Evolutionary conservation across 1,284 basidiomycete genomes (phyloP), one percentile per base, ranked within the genome.

Genomic region (Megacollybia platyphylla): DNA sequence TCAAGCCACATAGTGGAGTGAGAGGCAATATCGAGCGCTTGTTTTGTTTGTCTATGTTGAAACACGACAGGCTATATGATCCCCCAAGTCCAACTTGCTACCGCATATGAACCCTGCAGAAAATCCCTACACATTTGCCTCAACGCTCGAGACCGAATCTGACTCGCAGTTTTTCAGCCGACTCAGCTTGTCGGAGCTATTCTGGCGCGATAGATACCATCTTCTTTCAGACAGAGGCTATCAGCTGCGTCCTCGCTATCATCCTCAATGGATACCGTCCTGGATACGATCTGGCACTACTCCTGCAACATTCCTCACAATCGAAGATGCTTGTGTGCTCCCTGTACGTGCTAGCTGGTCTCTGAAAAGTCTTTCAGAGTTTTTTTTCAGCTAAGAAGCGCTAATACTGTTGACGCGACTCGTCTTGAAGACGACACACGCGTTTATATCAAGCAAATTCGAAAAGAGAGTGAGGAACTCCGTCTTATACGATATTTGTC

Each of bases 221-320:
- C 55, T 53, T 46, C 47, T 60, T 3, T 39, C 48, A 29, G 44
- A 53, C 17, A 46, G 42, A 20, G 59, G 60, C 6, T 59, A 57
- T 40, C 49, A 51, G 44, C 44, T 62, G 8, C 55, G 60, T 3
- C 53, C 56, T 5, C 52, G 59, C 6, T 62, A 56, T 45, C 49
- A 50, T 26, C 56, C 54, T 1, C 49, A 46, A 4, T 62, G 60
- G 59, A 49, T 44, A 5, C 50, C 58, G 11, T 57, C 52, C 11
- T 51, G 52, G 48, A 46, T 54, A 24, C 13, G 20, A 27, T 36
- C 36, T 27, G 48, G 47, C 7, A 31, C 2, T 34, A 34, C n/a
- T 34, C 32, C n/a, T 34, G 7, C 15, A n/a, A 11, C 32, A 34
- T 34, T 11, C n/a, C 11, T 34, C n/a, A 34, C 11, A 15, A 5